Evolutionary conservation across 1,284 basidiomycete species (phyloP), one percentile per base, ranked within the genome.

Genomic region (Trichosporon coremiiforme): DNA sequence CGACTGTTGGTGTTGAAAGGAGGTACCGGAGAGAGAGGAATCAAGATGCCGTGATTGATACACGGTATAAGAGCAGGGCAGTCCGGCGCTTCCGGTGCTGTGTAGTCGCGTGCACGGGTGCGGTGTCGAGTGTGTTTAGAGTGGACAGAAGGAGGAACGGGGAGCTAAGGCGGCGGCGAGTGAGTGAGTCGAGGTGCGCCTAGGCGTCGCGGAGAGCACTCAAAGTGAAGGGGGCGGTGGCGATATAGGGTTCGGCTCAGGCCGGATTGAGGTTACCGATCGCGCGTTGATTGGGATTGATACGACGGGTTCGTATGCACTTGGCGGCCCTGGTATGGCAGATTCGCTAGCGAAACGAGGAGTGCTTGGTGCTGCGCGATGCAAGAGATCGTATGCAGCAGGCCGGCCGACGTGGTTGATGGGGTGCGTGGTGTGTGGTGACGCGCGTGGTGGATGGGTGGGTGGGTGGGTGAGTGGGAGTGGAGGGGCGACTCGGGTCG

Each of bases 21-120:
- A 33, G 57, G 31, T 33, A 62, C 29, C 29, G 31, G 29, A n/a
- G 29, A 35, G 29, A 3, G 29, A n/a, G 29, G 57, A 33, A 62
- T 33, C 57, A 33, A 62, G 57, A 62, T 62, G 57, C 57, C 57
- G 57, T 62, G 57, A 62, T 33, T 35, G 29, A 33, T n/a, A 33
- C 29, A 29, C 57, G 15, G 57, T 31, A 31, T 62, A 33, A 33
- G 57, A 53, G 50, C 20, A 8, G 12, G 50, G 20, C 7, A 22
- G 9, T 22, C 20, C 50, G 50, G 12, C 22, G 50, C 20, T 22
- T 22, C 45, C 20, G 50, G 50, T 53, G 50, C 50, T 22, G 50
- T 53, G 50, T 22, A 25, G 9, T 53, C 45, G 45, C 45, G 50
- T 53, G 20, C 20, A 8, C 20, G 50, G 7, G 50, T 25, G 50